These are phyloP conservation scores for Scutellaria galericulata DNA, from an alignment of 257 asterid genomes.

Conservation along the genomic window DNA sequence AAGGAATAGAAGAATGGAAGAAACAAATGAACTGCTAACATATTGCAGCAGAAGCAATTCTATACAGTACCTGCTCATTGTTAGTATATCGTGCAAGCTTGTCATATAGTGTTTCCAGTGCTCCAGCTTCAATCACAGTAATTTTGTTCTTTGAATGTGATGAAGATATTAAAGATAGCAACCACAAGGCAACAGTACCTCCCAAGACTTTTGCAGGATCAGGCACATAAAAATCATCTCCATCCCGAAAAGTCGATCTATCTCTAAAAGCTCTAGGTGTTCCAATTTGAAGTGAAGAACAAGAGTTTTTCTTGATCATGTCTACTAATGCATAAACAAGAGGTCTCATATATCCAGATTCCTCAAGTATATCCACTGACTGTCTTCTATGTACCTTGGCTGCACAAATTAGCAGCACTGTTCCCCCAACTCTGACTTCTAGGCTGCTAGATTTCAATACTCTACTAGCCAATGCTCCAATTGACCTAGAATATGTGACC, in stretches of 20 bases:
- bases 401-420: constrained; percentile 68
- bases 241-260: constrained; percentile 53
- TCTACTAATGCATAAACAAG: constrained; percentile 70
- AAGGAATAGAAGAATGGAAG: constrained; percentile 3
- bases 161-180: constrained; percentile 71
- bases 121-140: constrained; percentile 80
- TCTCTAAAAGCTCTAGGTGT: constrained; percentile 58
- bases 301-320: constrained; percentile 68
- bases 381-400: constrained; percentile 66
- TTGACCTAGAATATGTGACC: constrained; percentile 55
- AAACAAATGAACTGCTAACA: constrained; percentile 13
- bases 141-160: constrained; percentile 54
- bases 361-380: constrained; percentile 62
- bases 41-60: constrained; percentile 21
- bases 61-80: constrained; percentile 55
- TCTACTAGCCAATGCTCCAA: constrained; percentile 71
- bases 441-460: constrained; percentile 66
- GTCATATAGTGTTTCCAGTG: constrained; percentile 66
- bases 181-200: constrained; percentile 77
- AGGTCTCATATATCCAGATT: constrained; percentile 70
- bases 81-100: constrained; percentile 60
- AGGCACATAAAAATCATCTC: constrained; percentile 62
- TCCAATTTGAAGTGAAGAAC: constrained; percentile 53
- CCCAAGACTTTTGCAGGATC: constrained; percentile 77
- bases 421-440: constrained; percentile 85